Base-by-base conservation (phyloP, 2,329 filamentous ascomycete species). In the Monilinia fructigena region DNA sequence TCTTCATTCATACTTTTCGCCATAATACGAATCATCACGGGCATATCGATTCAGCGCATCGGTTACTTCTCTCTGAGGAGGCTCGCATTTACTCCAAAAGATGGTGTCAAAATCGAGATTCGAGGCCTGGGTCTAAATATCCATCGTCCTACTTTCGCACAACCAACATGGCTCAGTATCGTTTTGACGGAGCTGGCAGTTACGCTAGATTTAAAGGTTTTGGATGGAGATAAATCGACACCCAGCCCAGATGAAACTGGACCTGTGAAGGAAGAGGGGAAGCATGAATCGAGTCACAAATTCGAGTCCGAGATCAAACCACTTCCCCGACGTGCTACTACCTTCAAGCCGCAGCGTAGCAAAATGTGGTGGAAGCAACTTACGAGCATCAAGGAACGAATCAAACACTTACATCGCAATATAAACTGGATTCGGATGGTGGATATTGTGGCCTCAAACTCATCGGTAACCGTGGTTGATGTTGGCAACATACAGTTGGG, bases 81-180 rank as follows among this genome's bases (percentile, higher is more conserved):
- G 72, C 89, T 99, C 69, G 90, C 93, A 67, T 98, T 96, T 78
- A 92, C 91, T 18, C 92, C 92, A 38, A 89, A 85, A 78, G 92
- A 97, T 85, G 95, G 95, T 72, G 82, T 97, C 74, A 90, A 90
- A 74, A 87, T 99, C 77, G 92, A 97, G 77, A 88, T 99, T 66
- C 88, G 95, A 61, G 92, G 93, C 61, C 83, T 99, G 63, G 93
- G 95, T 55, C 83, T 99, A 73, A 90, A 91, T 66, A 79, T 98
- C 70, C 95, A 99, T 79, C 88, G 93, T 5, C 95, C 95, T 16
- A 98, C 95, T 7, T 98, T 99, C 79, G 92, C 94, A 56, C 93
- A 98, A 77, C 95, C 95, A 55, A 98, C 96, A 69, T 98, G 94
- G 93, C 82, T 97, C 73, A 98, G 93, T 77, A 83, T 99, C 61